phyloP scores from a whole-genome alignment of 352 stramenopile genomes.

The Phytophthora fragariae region DNA sequence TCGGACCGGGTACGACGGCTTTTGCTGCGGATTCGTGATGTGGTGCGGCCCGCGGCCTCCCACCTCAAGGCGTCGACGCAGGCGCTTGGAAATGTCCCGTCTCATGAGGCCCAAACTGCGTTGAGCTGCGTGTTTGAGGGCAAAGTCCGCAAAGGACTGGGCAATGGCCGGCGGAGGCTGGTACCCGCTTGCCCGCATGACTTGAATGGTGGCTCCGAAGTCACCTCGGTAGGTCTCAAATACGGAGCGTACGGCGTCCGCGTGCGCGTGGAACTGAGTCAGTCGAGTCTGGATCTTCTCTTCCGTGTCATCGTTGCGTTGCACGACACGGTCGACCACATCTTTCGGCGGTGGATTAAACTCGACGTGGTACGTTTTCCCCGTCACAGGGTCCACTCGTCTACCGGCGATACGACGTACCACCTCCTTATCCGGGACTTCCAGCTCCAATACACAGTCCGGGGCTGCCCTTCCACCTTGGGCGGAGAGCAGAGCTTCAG shows the following conservation, averaged over 20 bases:
- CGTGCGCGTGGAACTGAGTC: constrained; percentile 83
- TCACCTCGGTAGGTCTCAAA: constrained; percentile 42
- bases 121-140: constrained; percentile 26
- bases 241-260: constrained; percentile 49
- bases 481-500: constrained; percentile 73
- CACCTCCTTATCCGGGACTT: constrained; percentile 95
- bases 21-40: constrained; percentile 18
- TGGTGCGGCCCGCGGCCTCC: constrained; percentile 23
- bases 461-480: constrained; percentile 67
- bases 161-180: constrained; percentile 34
- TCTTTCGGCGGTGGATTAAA: constrained; percentile 92
- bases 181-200: constrained; percentile 30
- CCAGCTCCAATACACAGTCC: constrained; percentile 92
- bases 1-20: constrained; percentile 29
- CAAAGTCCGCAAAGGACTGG: constrained; percentile 29
- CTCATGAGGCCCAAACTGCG: constrained; percentile 32
- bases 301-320: constrained; percentile 94
- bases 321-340: constrained; percentile 66
- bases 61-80: constrained; percentile 25
- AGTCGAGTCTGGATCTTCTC: constrained; percentile 92
- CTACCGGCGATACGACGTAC: constrained; percentile 96
- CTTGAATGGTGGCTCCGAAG: constrained; percentile 26
- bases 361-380: constrained; percentile 96
- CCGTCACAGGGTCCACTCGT: constrained; percentile 93
- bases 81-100: constrained; percentile 29